Evolutionary conservation across 805 yeast species (phyloP).

Genomic region (Blastobotrys chiropterorum): DNA sequence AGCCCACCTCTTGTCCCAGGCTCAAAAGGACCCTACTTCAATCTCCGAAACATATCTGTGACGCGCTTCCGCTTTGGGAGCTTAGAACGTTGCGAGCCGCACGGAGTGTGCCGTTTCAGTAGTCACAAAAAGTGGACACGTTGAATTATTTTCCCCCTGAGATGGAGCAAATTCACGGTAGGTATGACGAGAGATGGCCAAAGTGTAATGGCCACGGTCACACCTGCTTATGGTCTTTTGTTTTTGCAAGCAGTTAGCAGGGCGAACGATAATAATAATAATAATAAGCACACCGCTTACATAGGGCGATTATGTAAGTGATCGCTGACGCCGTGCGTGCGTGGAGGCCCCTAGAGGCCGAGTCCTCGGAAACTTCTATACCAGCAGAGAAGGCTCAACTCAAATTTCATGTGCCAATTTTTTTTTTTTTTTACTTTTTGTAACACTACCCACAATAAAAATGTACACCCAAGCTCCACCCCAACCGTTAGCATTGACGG

Average conservation of each 20-base stretch:
- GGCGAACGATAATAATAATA: too few relatives aligned
- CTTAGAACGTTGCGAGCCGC: background rate
- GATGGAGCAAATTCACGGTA: too few relatives aligned
- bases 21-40: background rate
- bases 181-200: too few relatives aligned
- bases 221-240: too few relatives aligned
- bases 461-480: background rate
- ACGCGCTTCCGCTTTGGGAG: background rate
- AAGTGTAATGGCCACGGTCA: too few relatives aligned
- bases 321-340: background rate
- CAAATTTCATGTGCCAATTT: slow-evolving; percentile 1
- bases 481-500: slow-evolving; percentile 1
- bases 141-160: too few relatives aligned
- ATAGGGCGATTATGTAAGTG: background rate
- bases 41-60: background rate
- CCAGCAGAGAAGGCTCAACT: background rate
- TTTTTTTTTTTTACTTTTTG: background rate
- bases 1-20: too few relatives aligned
- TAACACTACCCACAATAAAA: background rate
- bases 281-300: too few relatives aligned
- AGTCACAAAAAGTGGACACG: background rate
- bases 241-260: too few relatives aligned
- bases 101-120: too few relatives aligned
- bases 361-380: background rate
- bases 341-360: background rate